Evolutionary conservation across 805 yeast genomes (phyloP), one percentile per base, ranked within the genome.

Genomic region (Ogataea neopini): DNA sequence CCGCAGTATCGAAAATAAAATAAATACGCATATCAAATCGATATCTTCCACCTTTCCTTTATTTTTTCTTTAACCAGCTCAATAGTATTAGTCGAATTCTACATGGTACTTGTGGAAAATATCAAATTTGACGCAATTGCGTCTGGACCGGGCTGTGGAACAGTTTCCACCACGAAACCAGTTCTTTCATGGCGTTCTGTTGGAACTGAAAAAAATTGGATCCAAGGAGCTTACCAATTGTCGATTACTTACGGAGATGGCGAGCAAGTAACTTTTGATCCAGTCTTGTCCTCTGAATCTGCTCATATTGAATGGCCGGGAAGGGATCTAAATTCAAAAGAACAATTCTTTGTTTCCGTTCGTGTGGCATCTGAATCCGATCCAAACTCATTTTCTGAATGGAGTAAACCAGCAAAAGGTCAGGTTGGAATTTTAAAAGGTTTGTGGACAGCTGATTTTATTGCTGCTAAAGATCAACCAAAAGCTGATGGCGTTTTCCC

Each of bases 161-260:
- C 41, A 9, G 19, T 47, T n/a, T 33, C 40, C 10, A 40, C 44
- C 14, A 25, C 32, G 18, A 47, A 19, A n/a, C 53, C 53, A 4
- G 32, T 41, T 13, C 43, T 50, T 15, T 47, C 50, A 10, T 50
- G 53, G 53, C 35, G 44, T 26, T 19, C 43, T 7, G n/a, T 23
- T 20, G 53, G 53, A 11, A 9, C 36, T 19, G 48, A 42, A 23
- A 28, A 33, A 11, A 33, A 37, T 20, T 50, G 53, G 53, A 33
- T 22, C 34, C 53, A 50, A 33, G 51, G 43, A 8, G 51, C 48
- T 6, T 50, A 50, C 42, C 48, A 50, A 18, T 23, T 50, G 14
- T 40, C 25, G 11, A 30, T 50, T 6, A 34, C 19, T 6, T 50
- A 50, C 32, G 50, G 48, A 10, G 26, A 39, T 26, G 45, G 38